A percentile compares a stretch with the other conserved stretches of the same genome.
Conservation (phyloP, 129 eudicot species). For the Mikania micrantha region DNA sequence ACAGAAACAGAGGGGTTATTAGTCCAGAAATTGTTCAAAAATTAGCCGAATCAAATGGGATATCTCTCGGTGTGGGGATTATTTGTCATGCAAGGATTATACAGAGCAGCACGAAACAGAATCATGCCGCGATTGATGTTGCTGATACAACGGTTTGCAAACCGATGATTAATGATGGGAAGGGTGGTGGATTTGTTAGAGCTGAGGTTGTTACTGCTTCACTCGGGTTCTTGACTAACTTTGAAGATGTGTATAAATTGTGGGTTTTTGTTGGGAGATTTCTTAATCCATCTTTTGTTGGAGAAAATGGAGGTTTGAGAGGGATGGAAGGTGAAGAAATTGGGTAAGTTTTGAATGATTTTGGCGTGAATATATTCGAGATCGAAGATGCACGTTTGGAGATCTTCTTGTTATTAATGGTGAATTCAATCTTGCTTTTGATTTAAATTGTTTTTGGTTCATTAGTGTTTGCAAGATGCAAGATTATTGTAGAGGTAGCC, state of each 20-base stretch:
- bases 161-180: conserved; percentile 26
- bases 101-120: conserved; percentile 29
- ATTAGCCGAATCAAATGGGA: conserved; percentile 30
- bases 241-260: conserved; percentile 39
- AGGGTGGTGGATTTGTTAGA: conserved; percentile 25
- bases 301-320: conserved; percentile 20
- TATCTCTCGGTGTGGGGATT: conserved; percentile 35
- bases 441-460: conserved; percentile 13
- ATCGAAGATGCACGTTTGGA: neutral
- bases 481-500: conserved; percentile 19
- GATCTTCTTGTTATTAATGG: conserved; percentile 15
- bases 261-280: conserved; percentile 40
- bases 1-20: conserved; percentile 22
- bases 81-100: conserved; percentile 33
- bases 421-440: conserved; percentile 29
- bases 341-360: conserved; percentile 21
- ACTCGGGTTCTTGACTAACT: conserved; percentile 36
- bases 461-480: conserved; percentile 24
- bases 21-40: conserved; percentile 35
- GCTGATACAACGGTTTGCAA: conserved; percentile 29
- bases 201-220: conserved; percentile 41
- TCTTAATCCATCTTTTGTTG: conserved; percentile 24
- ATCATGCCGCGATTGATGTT: conserved; percentile 15
- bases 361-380: too few relatives aligned
- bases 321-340: conserved; percentile 12